A percentile compares a stretch with the other conserved stretches of the same genome.
phyloP scores from a whole-genome alignment of 1,284 basidiomycete species.

The Ceratobasidium sp. region DNA sequence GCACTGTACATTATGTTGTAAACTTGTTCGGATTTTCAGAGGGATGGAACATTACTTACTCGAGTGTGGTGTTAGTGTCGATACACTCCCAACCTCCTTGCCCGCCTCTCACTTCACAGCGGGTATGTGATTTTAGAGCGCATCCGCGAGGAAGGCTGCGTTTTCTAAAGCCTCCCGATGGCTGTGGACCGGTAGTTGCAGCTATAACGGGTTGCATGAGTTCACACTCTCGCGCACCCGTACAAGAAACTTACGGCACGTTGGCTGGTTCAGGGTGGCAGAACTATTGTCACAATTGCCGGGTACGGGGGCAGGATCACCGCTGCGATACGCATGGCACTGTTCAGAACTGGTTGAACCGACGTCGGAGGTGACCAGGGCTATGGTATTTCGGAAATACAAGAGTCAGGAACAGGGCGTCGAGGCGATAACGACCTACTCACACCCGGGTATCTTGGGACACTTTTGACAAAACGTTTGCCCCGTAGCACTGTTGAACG shows the following conservation, averaged over 20 bases:
- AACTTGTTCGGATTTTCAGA: neutral
- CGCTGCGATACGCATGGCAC: neutral
- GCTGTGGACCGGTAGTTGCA: conserved; percentile 7
- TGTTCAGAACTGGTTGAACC: conserved; percentile 8
- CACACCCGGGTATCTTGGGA: conserved; percentile 8
- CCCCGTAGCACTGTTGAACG: conserved; percentile 12
- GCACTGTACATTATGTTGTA: neutral
- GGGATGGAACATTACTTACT: neutral
- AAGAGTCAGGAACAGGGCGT: neutral
- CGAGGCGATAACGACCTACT: neutral
- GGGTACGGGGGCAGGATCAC: conserved; percentile 23
- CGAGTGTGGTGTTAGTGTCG: conserved; percentile 16
- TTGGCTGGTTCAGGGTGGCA: conserved; percentile 14
- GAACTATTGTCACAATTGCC: conserved; percentile 9
- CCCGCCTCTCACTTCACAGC: conserved; percentile 8
- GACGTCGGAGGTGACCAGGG: conserved; percentile 14
- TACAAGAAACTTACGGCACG: conserved; percentile 12
- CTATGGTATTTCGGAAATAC: neutral
- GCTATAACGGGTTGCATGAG: neutral
- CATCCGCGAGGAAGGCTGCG: conserved; percentile 21
- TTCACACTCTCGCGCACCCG: neutral
- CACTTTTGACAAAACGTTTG: conserved; percentile 28
- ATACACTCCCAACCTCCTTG: conserved; percentile 31
- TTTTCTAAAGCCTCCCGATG: neutral
- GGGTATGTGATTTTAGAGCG: neutral